phyloP scores from a whole-genome alignment of 1,139 yeast genomes.

The Dujonia santamariae region DNA sequence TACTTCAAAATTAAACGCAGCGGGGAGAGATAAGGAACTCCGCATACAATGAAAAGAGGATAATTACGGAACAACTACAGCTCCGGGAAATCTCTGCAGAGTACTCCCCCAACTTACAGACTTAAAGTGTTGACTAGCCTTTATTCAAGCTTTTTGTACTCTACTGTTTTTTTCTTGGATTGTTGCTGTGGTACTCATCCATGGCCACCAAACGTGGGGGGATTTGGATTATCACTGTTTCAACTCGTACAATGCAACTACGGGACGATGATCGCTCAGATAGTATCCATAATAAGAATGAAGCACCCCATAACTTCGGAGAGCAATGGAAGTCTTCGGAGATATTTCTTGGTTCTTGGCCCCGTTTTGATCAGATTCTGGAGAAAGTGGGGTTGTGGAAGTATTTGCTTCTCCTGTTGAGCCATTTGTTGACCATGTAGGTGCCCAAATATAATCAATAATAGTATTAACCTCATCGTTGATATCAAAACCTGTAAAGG shows the following conservation, averaged over 20 bases:
- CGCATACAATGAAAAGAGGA: too few relatives aligned
- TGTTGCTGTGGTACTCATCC: too few relatives aligned
- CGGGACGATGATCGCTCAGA: slow-evolving; percentile 51
- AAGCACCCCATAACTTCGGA: slow-evolving; percentile 37
- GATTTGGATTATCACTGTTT: neutral
- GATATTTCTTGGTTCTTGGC: neutral
- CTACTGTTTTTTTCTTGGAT: too few relatives aligned
- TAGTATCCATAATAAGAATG: slow-evolving; percentile 38
- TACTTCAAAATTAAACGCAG: too few relatives aligned
- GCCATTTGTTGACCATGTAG: slow-evolving; percentile 16
- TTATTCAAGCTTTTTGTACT: too few relatives aligned
- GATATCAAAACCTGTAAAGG: slow-evolving; percentile 47
- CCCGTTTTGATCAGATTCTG: too few relatives aligned
- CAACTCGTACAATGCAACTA: slow-evolving; percentile 24
- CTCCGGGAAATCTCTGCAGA: too few relatives aligned
- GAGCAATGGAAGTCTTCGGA: slow-evolving; percentile 9
- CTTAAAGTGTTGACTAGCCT: too few relatives aligned
- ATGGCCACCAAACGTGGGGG: too few relatives aligned
- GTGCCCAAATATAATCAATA: slow-evolving; percentile 51
- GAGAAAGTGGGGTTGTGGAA: neutral
- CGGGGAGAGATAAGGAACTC: too few relatives aligned
- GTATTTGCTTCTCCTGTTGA: slow-evolving; percentile 1
- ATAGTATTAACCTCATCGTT: slow-evolving; percentile 24
- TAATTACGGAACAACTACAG: too few relatives aligned
- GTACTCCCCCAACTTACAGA: too few relatives aligned